Conservation (phyloP, 805 yeast species). For the Grigorovia jiainica region DNA sequence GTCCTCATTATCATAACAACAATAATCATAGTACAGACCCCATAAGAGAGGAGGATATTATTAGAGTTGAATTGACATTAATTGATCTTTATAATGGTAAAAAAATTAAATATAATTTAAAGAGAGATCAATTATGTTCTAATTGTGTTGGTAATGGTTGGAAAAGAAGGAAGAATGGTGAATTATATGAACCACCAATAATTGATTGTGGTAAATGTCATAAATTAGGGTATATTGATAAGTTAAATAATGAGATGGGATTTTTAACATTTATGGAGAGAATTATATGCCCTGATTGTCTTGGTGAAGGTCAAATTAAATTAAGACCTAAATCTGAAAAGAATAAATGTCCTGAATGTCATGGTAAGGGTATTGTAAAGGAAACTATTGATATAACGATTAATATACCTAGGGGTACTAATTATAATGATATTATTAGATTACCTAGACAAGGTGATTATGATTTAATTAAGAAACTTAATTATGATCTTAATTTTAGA, state of each 20-base stretch:
- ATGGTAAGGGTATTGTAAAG: slow-evolving; percentile 50
- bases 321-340: slow-evolving; percentile 30
- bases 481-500: slow-evolving; percentile 71
- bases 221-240: slow-evolving; percentile 58
- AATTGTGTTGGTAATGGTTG: slow-evolving; percentile 74
- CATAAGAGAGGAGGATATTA: slow-evolving; percentile 1
- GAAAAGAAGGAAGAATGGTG: slow-evolving; percentile 27
- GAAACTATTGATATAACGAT: slow-evolving; percentile 71
- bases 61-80: slow-evolving; percentile 54
- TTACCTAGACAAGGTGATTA: slow-evolving; percentile 70
- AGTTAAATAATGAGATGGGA: background rate
- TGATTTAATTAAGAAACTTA: slow-evolving; percentile 46
- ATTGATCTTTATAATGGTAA: slow-evolving; percentile 78
- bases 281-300: slow-evolving; percentile 57
- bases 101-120: slow-evolving; percentile 59
- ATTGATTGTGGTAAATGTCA: slow-evolving; percentile 53
- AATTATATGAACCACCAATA: slow-evolving; percentile 35
- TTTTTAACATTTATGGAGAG: slow-evolving; percentile 32
- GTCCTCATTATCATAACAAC: background rate
- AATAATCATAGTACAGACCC: background rate
- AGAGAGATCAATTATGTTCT: slow-evolving; percentile 64
- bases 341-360: slow-evolving; percentile 71
- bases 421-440: slow-evolving; percentile 49
- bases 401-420: slow-evolving; percentile 63
- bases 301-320: slow-evolving; percentile 52